Evolutionary conservation across 2,329 filamentous ascomycete species (phyloP).

Genomic region (Stromatinia cepivora): DNA sequence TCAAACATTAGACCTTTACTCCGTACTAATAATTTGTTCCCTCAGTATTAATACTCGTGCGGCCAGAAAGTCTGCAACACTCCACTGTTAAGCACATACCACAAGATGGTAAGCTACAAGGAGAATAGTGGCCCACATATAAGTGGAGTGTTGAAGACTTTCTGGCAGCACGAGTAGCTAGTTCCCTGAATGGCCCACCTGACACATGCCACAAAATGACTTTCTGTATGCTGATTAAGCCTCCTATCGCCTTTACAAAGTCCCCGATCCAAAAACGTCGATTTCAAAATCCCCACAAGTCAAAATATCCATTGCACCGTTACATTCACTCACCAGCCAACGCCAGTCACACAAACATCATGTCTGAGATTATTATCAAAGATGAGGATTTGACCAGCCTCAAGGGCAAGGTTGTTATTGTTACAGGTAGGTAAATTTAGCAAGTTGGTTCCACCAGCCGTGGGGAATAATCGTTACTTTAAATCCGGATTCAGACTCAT

Average conservation of each 20-base stretch:
- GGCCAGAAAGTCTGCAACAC: no score
- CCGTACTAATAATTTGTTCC: no score
- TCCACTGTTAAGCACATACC: no score
- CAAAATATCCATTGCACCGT: not conserved
- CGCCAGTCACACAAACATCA: slow-evolving; percentile 32
- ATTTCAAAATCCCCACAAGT: not conserved
- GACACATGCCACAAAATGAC: not conserved
- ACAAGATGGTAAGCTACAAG: no score
- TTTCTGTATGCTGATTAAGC: not conserved
- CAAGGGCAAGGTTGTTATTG: slow-evolving; percentile 52
- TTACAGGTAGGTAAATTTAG: slow-evolving; percentile 50
- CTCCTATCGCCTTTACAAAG: not conserved
- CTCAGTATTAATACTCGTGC: no score
- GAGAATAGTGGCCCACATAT: no score
- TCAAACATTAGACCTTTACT: not conserved
- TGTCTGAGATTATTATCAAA: slow-evolving; percentile 49
- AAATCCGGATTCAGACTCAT: slow-evolving; percentile 13
- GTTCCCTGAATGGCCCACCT: not conserved
- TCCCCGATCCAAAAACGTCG: not conserved
- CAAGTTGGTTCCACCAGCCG: slow-evolving; percentile 2
- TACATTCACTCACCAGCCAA: not conserved
- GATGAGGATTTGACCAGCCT: slow-evolving; percentile 47
- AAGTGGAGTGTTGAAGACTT: no score
- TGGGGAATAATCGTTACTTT: not conserved
- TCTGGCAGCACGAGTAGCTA: no score